Evolutionary conservation across 208 protist genomes (phyloP), one percentile per base, ranked within the genome.

Genomic region (Herpetomonas samuelpessoai): DNA sequence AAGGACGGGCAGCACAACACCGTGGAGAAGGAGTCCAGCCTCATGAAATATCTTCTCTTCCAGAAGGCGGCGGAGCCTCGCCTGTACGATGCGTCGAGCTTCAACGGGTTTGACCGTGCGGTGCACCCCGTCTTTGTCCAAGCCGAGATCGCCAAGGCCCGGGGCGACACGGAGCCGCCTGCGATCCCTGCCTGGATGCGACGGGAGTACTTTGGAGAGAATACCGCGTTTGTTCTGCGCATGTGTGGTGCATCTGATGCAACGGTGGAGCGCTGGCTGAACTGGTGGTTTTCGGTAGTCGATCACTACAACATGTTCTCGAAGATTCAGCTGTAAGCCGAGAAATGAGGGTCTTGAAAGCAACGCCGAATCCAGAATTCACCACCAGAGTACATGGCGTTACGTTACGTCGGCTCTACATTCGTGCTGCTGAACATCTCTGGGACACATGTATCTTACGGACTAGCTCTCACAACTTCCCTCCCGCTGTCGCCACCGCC

Each of bases 291-390:
- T 66, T 51, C 47, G 27, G 46, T 68, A 31, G 51, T 79, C 16
- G 88, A 95, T 51, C 88, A 95, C 59, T 95, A 95, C 74, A 95
- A 91, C 66, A 84, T 90, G 77, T 91, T 90, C 60, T 76, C 79
- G 25, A 76, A 80, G 41, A 25, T 88, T 19, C 54, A 64, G 22
- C 52, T 81, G 9, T 88, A 68, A 52, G n/a, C 1, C n/a, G n/a
- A n/a, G n/a, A n/a, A n/a, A n/a, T n/a, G n/a, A n/a, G n/a, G n/a
- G 35, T 41, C 35, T 28, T 41, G 60, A 66, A 60, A 72, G 57
- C 26, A 26, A 65, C 16, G 19, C 21, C n/a, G n/a, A n/a, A n/a
- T n/a, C n/a, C n/a, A n/a, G n/a, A n/a, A n/a, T n/a, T n/a, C n/a
- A n/a, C n/a, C n/a, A n/a, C n/a, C n/a, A n/a, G n/a, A n/a, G n/a